Evolutionary conservation across 352 stramenopile species (phyloP).

Genomic region (Globisporangium orthogonon): DNA sequence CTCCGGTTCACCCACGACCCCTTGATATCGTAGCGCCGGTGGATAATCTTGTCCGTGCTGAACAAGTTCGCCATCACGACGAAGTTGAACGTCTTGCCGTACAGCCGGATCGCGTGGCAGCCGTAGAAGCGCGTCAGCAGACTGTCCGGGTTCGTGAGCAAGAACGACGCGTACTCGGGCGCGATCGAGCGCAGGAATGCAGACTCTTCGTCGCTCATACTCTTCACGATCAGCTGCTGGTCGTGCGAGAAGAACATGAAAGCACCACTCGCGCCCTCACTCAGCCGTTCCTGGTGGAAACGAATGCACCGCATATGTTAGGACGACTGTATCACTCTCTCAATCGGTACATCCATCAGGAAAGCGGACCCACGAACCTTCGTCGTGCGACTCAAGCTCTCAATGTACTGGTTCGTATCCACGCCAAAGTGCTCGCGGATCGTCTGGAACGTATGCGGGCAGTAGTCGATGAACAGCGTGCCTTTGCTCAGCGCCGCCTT

Average conservation of each 20-base stretch:
- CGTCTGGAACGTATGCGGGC: constrained; percentile 79
- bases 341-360: background rate
- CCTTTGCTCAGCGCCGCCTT: constrained; percentile 69
- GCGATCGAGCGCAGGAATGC: constrained; percentile 77
- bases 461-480: constrained; percentile 86
- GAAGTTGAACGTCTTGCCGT: constrained; percentile 89
- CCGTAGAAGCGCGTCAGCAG: constrained; percentile 80
- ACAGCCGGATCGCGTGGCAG: constrained; percentile 79
- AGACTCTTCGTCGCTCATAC: constrained; percentile 86
- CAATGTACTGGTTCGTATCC: constrained; percentile 77
- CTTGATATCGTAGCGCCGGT: constrained; percentile 86
- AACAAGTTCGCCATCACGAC: constrained; percentile 88
- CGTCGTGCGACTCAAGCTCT: constrained; percentile 75
- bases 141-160: constrained; percentile 79
- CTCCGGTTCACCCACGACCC: constrained; percentile 86
- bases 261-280: constrained; percentile 79
- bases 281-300: constrained; percentile 46
- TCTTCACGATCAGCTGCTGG: constrained; percentile 87
- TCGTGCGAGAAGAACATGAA: constrained; percentile 90
- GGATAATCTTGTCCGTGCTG: constrained; percentile 77
- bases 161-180: constrained; percentile 71
- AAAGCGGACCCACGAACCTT: constrained; percentile 22
- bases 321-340: background rate
- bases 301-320: background rate
- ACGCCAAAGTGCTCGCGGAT: constrained; percentile 84